Evolutionary conservation across 1,139 yeast species (phyloP).

Genomic region (Debaryomyces subglobosus): DNA sequence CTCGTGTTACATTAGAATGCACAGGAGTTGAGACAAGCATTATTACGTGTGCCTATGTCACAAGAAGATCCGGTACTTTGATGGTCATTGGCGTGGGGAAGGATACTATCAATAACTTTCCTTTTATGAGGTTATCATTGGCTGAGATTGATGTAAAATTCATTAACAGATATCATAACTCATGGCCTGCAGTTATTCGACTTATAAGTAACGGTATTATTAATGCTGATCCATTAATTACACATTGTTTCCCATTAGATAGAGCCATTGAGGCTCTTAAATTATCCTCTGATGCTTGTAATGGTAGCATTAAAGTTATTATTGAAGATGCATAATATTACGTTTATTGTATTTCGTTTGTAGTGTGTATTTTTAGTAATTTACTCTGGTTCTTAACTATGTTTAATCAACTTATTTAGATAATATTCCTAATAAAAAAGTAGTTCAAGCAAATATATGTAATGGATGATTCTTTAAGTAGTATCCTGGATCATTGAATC

Average conservation of each 20-base stretch:
- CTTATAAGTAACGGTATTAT: constrained; percentile 26
- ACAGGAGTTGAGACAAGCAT: constrained; percentile 33
- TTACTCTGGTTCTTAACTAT: no score
- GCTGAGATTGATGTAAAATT: constrained; percentile 41
- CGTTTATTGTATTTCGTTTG: no score
- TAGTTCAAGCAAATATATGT: constrained; percentile 7
- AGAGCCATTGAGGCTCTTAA: not conserved
- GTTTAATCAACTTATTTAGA: no score
- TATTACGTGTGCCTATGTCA: constrained; percentile 31
- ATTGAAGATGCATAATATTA: not conserved
- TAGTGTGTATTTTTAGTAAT: no score
- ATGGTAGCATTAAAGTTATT: not conserved
- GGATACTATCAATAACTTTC: constrained; percentile 34
- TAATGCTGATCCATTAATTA: constrained; percentile 27
- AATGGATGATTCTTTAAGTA: constrained; percentile 8
- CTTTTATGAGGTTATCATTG: constrained; percentile 41
- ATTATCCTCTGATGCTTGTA: not conserved
- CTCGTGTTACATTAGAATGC: constrained; percentile 27
- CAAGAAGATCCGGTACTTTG: constrained; percentile 36
- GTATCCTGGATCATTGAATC: constrained; percentile 11
- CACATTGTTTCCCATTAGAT: constrained; percentile 18
- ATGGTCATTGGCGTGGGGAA: constrained; percentile 39
- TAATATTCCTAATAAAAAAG: no score
- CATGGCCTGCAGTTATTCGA: constrained; percentile 35
- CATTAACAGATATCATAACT: constrained; percentile 39